phyloP scores from a whole-genome alignment of 2,329 filamentous ascomycete species.

The Coleophoma crateriformis region DNA sequence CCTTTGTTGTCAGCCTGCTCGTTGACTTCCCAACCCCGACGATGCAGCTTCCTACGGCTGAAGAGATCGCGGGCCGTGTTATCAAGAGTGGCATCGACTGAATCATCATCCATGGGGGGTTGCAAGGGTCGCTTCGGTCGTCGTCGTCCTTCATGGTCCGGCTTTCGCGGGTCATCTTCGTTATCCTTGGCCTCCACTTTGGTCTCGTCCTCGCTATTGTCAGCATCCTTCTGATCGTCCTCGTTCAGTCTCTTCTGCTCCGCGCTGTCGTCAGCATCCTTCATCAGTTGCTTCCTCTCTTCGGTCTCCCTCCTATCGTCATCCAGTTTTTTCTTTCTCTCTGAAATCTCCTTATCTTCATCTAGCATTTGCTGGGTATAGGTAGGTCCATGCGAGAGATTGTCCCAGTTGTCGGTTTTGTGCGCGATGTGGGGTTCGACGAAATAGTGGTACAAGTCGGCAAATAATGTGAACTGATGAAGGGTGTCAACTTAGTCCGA shows the following conservation, averaged over 20 bases:
- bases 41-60: background rate
- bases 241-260: background rate
- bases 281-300: background rate
- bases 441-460: slow-evolving; percentile 43
- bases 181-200: background rate
- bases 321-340: background rate
- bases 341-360: background rate
- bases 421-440: slow-evolving; percentile 37
- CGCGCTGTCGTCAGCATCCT: background rate
- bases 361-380: slow-evolving; percentile 25
- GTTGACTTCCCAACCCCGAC: too few species aligned
- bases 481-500: background rate
- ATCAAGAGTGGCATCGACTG: too few species aligned
- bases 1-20: too few species aligned
- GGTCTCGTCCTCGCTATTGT: background rate
- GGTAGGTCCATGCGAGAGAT: slow-evolving; percentile 41
- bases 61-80: background rate
- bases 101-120: too few species aligned
- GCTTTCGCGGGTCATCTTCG: background rate
- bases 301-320: background rate
- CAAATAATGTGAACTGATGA: background rate
- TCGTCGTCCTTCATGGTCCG: background rate
- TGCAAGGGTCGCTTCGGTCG: background rate
- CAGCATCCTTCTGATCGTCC: background rate
- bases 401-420: slow-evolving; percentile 44